A percentile compares a stretch with the other conserved stretches of the same genome.
phyloP scores from a whole-genome alignment of 805 yeast genomes.

The Ogataea siamensis region DNA sequence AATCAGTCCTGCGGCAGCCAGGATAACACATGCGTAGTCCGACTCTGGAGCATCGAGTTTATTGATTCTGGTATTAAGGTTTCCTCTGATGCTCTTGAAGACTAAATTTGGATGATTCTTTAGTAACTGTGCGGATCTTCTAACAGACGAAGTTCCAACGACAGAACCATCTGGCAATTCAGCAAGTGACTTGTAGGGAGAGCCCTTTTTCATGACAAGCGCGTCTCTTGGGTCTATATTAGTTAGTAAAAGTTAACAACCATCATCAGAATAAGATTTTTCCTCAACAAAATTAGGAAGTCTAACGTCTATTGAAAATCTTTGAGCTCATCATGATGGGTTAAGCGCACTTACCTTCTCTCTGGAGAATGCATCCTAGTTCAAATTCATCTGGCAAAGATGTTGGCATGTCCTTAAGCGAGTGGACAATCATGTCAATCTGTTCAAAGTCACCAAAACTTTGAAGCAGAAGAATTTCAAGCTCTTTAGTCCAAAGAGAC shows the following conservation, averaged over 20 bases:
- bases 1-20: constrained; percentile 90
- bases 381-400: constrained; percentile 84
- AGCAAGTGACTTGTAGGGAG: constrained; percentile 58
- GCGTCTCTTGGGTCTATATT: constrained; percentile 85
- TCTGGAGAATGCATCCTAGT: constrained; percentile 77
- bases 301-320: constrained; percentile 37
- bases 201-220: constrained; percentile 65
- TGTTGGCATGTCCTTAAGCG: constrained; percentile 91
- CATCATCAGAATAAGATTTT: constrained; percentile 21
- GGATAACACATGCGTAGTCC: constrained; percentile 61
- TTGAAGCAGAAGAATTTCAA: constrained; percentile 74
- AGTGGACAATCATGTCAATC: constrained; percentile 88
- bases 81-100: constrained; percentile 87
- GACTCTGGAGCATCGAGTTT: constrained; percentile 75
- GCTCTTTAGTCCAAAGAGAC: constrained; percentile 92
- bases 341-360: constrained; percentile 51
- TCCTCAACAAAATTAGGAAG: constrained; percentile 37
- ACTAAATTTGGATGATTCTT: constrained; percentile 71
- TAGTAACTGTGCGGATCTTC: constrained; percentile 88
- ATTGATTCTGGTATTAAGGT: constrained; percentile 69
- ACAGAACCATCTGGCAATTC: constrained; percentile 84
- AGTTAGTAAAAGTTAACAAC: constrained; percentile 11
- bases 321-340: constrained; percentile 30
- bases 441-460: constrained; percentile 60
- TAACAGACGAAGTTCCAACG: constrained; percentile 92